A percentile compares a stretch with the other conserved stretches of the same genome.
Conservation (phyloP, 2,329 filamentous ascomycete species). For the Tothia fuscella region DNA sequence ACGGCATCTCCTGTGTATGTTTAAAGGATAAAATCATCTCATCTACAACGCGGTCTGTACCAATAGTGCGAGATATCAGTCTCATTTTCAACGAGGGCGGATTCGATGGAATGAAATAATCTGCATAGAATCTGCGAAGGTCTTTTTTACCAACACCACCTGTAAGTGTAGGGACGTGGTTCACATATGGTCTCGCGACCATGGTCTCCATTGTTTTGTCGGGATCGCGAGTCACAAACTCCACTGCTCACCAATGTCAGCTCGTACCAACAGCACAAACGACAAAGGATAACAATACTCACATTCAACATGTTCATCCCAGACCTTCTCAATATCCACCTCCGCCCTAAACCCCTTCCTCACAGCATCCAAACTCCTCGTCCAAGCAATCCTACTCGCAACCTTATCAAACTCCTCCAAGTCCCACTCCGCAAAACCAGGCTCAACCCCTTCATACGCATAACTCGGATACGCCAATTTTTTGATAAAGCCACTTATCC, state of each 20-base stretch:
- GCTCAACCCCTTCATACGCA: constrained; percentile 42
- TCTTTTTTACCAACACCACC: constrained; percentile 33
- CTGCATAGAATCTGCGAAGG: constrained; percentile 40
- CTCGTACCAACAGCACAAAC: neutral
- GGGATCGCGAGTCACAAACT: constrained; percentile 24
- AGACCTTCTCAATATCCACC: constrained; percentile 32
- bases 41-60: constrained; percentile 48
- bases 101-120: constrained; percentile 42
- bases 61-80: constrained; percentile 46
- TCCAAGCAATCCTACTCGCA: constrained; percentile 55
- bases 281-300: constrained; percentile 1
- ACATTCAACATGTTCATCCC: constrained; percentile 25
- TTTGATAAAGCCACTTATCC: constrained; percentile 32
- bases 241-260: constrained; percentile 18
- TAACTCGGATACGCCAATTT: constrained; percentile 30
- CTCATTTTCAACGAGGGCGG: constrained; percentile 40
- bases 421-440: constrained; percentile 61
- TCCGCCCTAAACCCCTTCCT: constrained; percentile 46
- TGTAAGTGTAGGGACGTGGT: constrained; percentile 33
- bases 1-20: constrained; percentile 43
- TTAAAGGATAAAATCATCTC: constrained; percentile 46
- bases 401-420: constrained; percentile 55
- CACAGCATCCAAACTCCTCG: constrained; percentile 48
- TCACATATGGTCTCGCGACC: constrained; percentile 27
- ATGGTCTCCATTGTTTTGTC: constrained; percentile 28